Evolutionary conservation across 2,329 filamentous ascomycete species (phyloP).

Genomic region (Hypoxylon sp.): DNA sequence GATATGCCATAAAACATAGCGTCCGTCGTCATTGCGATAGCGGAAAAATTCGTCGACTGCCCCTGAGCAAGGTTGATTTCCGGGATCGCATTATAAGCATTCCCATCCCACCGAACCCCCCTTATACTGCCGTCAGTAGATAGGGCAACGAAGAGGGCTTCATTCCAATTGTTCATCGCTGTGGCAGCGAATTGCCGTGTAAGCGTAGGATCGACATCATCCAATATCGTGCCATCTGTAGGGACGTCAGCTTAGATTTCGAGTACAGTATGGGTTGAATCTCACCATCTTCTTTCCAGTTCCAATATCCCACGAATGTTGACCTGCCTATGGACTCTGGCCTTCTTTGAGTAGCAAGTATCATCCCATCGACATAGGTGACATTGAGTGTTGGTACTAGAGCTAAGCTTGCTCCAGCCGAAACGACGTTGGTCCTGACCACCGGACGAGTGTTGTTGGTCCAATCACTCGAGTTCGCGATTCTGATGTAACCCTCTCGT

Average conservation of each 20-base stretch:
- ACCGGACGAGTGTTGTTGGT: conserved; percentile 25
- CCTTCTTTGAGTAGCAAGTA: conserved; percentile 35
- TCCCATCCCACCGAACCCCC: conserved; percentile 30
- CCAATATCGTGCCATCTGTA: conserved; percentile 35
- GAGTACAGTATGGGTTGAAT: background rate
- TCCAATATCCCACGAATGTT: conserved; percentile 34
- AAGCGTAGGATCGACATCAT: conserved; percentile 28
- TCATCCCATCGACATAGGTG: conserved; percentile 32
- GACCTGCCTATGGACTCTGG: conserved; percentile 33
- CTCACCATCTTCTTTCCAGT: conserved; percentile 40
- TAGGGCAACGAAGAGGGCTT: conserved; percentile 28
- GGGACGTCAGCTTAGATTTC: conserved; percentile 10
- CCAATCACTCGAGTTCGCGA: conserved; percentile 43
- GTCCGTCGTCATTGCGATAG: conserved; percentile 46
- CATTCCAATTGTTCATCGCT: conserved; percentile 40
- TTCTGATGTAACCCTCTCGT: conserved; percentile 35
- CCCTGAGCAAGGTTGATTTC: conserved; percentile 34
- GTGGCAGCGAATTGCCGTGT: conserved; percentile 42
- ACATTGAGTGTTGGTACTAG: conserved; percentile 37
- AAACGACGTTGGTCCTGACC: conserved; percentile 28
- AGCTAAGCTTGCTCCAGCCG: conserved; percentile 37
- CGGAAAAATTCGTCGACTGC: conserved; percentile 44
- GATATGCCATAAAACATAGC: conserved; percentile 47
- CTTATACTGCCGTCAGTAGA: conserved; percentile 26
- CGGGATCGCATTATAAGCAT: conserved; percentile 19